Percentiles rank a stretch among this genome's conserved stretches.
Conservation (phyloP, 2,329 filamentous ascomycete species). For the Aspergillus candidus region DNA sequence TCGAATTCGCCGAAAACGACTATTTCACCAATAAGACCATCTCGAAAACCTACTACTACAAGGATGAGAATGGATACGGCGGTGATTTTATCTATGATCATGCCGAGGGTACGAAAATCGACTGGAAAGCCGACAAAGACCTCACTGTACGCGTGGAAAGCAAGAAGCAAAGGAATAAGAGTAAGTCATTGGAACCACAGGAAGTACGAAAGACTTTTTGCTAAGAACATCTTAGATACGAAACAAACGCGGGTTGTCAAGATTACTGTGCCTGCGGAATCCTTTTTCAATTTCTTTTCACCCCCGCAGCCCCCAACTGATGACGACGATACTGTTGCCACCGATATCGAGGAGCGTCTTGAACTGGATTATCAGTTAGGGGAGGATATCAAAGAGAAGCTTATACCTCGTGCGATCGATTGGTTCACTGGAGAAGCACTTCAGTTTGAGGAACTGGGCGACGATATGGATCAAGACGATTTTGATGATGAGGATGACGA, state of each 20-base stretch:
- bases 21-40: slow-evolving; percentile 97
- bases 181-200: slow-evolving; percentile 50
- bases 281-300: slow-evolving; percentile 99
- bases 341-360: slow-evolving; percentile 93
- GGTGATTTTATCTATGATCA: slow-evolving; percentile 99
- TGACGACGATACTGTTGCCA: slow-evolving; percentile 62
- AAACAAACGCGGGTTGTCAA: slow-evolving; percentile 99
- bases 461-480: slow-evolving; percentile 75
- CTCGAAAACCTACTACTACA: slow-evolving; percentile 98
- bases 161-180: slow-evolving; percentile 99
- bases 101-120: slow-evolving; percentile 94
- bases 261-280: slow-evolving; percentile 97
- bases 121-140: slow-evolving; percentile 91
- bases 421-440: slow-evolving; percentile 99
- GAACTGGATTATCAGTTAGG: slow-evolving; percentile 98
- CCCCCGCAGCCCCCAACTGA: slow-evolving; percentile 80
- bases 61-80: slow-evolving; percentile 96
- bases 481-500: slow-evolving; percentile 91
- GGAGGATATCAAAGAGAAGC: slow-evolving; percentile 99
- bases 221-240: slow-evolving; percentile 59
- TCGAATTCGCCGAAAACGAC: slow-evolving; percentile 91
- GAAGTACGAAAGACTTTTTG: background rate
- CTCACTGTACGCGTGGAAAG: slow-evolving; percentile 91
- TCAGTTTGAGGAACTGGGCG: slow-evolving; percentile 88
- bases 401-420: slow-evolving; percentile 96